Evolutionary conservation across 305 asterid genomes (phyloP), one percentile per base, ranked within the genome.

Genomic region (Fraxinus latifolia): DNA sequence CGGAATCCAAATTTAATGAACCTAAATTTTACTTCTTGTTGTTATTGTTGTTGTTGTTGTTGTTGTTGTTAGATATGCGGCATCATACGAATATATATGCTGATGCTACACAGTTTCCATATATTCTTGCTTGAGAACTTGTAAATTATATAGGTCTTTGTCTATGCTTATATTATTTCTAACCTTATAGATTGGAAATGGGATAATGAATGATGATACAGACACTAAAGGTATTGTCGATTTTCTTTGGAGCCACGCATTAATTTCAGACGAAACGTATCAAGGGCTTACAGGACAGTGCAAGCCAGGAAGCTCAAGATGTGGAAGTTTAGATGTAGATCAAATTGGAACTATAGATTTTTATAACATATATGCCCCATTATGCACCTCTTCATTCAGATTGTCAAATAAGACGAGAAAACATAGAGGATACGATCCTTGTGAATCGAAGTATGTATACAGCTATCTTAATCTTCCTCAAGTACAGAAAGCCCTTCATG

Each of bases 231-330:
- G 91, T 68, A 25, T 77, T 4, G 50, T 50, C 0, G 90, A 88
- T 78, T 86, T 71, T 44, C 67, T 85, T 0, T 88, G 90, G 90
- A 85, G 87, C 83, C 91, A 88, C 23, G 91, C 91, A 3, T 55
- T 88, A 2, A 88, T 86, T 15, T 88, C 90, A 0, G 91, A 88
- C 11, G 88, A 86, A 75, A 83, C 83, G 4, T 75, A 88, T 78
- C 75, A 53, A 31, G 87, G 84, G 33, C 79, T 88, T 1, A 70
- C 74, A 75, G 86, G 86, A 14, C 32, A 82, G 5, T 87, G 90
- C 76, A 21, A 3, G 50, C 42, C 77, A 7, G 80, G 78, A 9
- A 77, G 80, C 31, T 77, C 58, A 32, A 72, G 7, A 73, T 87
- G 90, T 14, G 76, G 84, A 29, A 21, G 82, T n/a, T 34, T 79